Evolutionary conservation across 169 alveolate species (phyloP), one percentile per base, ranked within the genome.

Genomic region (Besnoitia besnoiti): DNA sequence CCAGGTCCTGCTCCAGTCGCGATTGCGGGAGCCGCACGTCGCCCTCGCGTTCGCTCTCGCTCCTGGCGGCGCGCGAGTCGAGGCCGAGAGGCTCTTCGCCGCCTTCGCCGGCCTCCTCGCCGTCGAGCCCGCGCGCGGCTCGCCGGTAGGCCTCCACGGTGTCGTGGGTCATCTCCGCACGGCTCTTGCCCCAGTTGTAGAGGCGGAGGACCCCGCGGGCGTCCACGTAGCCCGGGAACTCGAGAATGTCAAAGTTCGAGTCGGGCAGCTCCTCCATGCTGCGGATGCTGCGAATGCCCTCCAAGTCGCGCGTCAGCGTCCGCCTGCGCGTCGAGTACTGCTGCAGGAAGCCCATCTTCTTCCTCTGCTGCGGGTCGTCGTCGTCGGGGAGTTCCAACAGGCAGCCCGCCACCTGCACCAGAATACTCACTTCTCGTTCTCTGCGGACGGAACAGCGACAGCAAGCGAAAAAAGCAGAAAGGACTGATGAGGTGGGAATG

Each of bases 211-310:
- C 89, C 10, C 93, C 93, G 16, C 85, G 82, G 39, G 67, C 33
- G 84, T 90, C 85, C 33, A 90, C 93, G 39, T 90, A 79, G 24
- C 90, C 93, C n/a, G 93, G 93, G 40, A 90, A 90, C 85, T 51
- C 93, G 35, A 90, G 93, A 39, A 90, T 39, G 40, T 90, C 93
- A 35, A 50, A 62, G 40, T 90, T 90, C 0, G 90, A 90, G 35
- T 82, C 84, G n/a, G 93, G 93, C 4, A 90, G 49, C 50, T 76
- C 89, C 42, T 82, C 44, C 93, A 89, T 89, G 21, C n/a, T 77
- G 46, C 93, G 88, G 80, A 89, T 59, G 44, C 49, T 76, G 42
- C 93, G 93, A 47, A 75, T 61, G 30, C 93, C 93, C 37, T 37
- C 85, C 46, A 89, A n/a, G 55, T 59, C 85, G 8, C 89, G 75